Conservation (phyloP, 371 early-diverging fungal genomes). For the Lichtheimia ramosa region DNA sequence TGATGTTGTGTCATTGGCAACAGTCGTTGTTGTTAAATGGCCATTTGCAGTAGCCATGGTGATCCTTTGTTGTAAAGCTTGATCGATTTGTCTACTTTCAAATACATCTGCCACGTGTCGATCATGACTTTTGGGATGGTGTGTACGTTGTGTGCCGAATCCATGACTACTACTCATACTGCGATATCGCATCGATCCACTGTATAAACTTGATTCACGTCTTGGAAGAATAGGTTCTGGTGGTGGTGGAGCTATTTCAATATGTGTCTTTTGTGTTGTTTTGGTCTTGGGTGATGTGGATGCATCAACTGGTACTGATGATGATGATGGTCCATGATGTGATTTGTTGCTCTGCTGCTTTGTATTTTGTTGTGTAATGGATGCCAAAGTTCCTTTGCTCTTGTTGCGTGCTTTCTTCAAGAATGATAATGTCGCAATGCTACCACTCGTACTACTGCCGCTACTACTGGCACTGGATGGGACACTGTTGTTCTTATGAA, state of each 20-base stretch:
- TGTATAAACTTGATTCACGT: slow-evolving; percentile 40
- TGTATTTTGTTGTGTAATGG: background rate
- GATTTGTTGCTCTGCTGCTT: too few relatives aligned
- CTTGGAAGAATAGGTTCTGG: slow-evolving; percentile 19
- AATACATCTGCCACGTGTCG: background rate
- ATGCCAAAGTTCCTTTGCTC: background rate
- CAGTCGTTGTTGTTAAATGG: background rate
- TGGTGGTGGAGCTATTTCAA: slow-evolving; percentile 20
- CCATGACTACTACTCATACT: background rate
- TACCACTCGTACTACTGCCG: background rate
- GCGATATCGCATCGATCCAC: slow-evolving; percentile 23
- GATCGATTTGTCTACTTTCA: background rate
- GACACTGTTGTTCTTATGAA: slow-evolving; percentile 9
- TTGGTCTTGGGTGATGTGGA: background rate
- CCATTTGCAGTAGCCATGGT: background rate
- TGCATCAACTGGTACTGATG: background rate
- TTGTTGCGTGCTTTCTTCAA: background rate
- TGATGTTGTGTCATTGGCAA: background rate
- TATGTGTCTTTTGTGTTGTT: slow-evolving; percentile 12
- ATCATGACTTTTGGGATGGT: background rate
- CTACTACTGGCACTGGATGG: background rate
- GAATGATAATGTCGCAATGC: background rate
- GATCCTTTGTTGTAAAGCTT: background rate
- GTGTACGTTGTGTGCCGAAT: background rate
- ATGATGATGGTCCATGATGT: too few relatives aligned